Percentiles rank a stretch among this genome's conserved stretches.
Conservation (phyloP, 306 rosid species). For the Ammopiptanthus mongolicus region DNA sequence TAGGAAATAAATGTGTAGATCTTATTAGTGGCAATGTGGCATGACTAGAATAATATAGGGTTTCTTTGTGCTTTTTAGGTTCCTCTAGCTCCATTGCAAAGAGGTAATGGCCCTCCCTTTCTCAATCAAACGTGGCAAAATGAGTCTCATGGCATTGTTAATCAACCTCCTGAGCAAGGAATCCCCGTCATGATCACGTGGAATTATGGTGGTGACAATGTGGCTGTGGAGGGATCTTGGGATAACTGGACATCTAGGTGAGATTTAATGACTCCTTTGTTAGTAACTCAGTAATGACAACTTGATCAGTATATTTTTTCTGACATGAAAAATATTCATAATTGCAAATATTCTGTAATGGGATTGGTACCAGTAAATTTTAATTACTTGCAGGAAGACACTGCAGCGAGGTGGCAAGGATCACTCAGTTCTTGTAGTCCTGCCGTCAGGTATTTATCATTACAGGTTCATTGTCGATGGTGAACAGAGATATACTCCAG, state of each 20-base stretch:
- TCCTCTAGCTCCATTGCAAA: conserved; percentile 75
- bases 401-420: conserved; percentile 88
- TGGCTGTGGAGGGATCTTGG: conserved; percentile 92
- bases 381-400: conserved; percentile 49
- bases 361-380: conserved; percentile 5
- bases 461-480: conserved; percentile 86
- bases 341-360: background rate
- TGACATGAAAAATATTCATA: conserved; percentile 8
- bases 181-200: conserved; percentile 78
- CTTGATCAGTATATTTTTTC: conserved; percentile 1
- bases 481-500: conserved; percentile 70
- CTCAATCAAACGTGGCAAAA: conserved; percentile 48
- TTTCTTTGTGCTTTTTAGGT: conserved; percentile 53
- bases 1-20: background rate
- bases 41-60: conserved; percentile 12
- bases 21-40: background rate
- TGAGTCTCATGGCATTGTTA: conserved; percentile 43
- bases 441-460: conserved; percentile 78
- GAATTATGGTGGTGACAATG: conserved; percentile 68
- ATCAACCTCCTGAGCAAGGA: conserved; percentile 61
- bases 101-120: conserved; percentile 50
- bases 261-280: conserved; percentile 13
- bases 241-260: conserved; percentile 87
- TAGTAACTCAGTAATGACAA: background rate
- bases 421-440: conserved; percentile 62